Percentiles rank a stretch among this genome's conserved stretches.
Conservation (phyloP, 2,329 filamentous ascomycete genomes). For the Colletotrichum tropicale region DNA sequence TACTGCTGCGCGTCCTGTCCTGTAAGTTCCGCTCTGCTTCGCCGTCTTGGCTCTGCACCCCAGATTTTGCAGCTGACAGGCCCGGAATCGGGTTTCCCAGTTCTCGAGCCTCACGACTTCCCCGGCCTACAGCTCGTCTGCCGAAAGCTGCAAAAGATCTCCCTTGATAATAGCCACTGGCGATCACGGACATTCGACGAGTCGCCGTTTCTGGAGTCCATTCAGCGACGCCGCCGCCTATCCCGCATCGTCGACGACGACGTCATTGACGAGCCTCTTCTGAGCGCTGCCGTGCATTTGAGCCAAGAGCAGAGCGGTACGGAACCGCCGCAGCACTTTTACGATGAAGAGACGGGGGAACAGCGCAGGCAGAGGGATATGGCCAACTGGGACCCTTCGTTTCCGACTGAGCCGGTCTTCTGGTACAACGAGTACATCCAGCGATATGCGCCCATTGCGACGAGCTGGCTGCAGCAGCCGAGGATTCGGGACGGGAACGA, state of each 20-base stretch:
- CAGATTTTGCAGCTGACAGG: constrained; percentile 9
- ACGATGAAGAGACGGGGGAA: constrained; percentile 28
- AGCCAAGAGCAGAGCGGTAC: neutral
- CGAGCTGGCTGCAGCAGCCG: constrained; percentile 79
- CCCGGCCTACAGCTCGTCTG: constrained; percentile 74
- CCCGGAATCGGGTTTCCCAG: constrained; percentile 39
- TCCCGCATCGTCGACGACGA: constrained; percentile 3
- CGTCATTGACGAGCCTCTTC: constrained; percentile 9
- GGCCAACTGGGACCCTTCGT: constrained; percentile 84
- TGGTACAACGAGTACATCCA: constrained; percentile 94
- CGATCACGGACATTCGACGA: constrained; percentile 74
- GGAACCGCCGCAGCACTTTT: neutral
- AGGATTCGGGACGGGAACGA: constrained; percentile 42
- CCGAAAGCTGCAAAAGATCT: constrained; percentile 66
- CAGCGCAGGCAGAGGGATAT: constrained; percentile 57
- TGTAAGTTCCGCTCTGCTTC: constrained; percentile 13
- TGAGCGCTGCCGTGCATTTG: constrained; percentile 13
- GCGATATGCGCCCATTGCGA: constrained; percentile 73
- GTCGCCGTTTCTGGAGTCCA: constrained; percentile 68
- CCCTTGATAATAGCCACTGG: constrained; percentile 80
- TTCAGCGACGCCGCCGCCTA: constrained; percentile 56
- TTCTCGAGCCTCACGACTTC: constrained; percentile 68
- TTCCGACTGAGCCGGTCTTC: constrained; percentile 71
- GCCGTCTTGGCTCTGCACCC: neutral
- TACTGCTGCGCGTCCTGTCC: constrained; percentile 53